phyloP scores from a whole-genome alignment of 2,329 filamentous ascomycete genomes.

The Botrytis hyacinthi region DNA sequence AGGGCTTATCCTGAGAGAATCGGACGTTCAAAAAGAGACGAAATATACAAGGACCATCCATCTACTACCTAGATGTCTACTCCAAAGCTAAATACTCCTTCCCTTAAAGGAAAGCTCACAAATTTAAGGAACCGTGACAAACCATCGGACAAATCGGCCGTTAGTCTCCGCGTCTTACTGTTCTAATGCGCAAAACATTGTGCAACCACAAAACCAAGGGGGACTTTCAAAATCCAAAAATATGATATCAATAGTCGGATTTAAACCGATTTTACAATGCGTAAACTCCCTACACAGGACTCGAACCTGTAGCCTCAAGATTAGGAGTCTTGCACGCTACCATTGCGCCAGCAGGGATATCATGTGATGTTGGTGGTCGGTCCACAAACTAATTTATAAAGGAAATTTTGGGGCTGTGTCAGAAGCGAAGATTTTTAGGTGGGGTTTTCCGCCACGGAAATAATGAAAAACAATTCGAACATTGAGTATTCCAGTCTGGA shows the following conservation, averaged over 20 bases:
- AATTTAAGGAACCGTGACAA: background rate
- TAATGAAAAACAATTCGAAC: background rate
- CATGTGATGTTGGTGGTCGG: background rate
- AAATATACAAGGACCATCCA: background rate
- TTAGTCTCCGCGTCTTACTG: background rate
- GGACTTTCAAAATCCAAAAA: background rate
- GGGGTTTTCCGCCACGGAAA: background rate
- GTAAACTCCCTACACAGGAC: conserved; percentile 17
- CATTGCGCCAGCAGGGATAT: conserved; percentile 19
- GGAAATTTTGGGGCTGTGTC: background rate
- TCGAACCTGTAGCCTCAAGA: conserved; percentile 18
- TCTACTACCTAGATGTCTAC: background rate
- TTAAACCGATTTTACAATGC: background rate
- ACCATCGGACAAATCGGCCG: background rate
- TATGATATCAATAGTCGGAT: background rate
- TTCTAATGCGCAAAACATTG: background rate
- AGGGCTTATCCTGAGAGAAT: background rate
- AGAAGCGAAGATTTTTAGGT: background rate
- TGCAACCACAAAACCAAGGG: too few species aligned
- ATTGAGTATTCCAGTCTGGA: background rate
- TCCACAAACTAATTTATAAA: rapidly evolving
- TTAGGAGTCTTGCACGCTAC: conserved; percentile 19
- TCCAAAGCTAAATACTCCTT: background rate
- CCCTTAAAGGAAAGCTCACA: background rate
- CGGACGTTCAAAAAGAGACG: background rate